Percentiles rank a stretch among this genome's conserved stretches.
Evolutionary conservation across 768 basidiomycete species (phyloP).

Genomic region (Mycena amicta): DNA sequence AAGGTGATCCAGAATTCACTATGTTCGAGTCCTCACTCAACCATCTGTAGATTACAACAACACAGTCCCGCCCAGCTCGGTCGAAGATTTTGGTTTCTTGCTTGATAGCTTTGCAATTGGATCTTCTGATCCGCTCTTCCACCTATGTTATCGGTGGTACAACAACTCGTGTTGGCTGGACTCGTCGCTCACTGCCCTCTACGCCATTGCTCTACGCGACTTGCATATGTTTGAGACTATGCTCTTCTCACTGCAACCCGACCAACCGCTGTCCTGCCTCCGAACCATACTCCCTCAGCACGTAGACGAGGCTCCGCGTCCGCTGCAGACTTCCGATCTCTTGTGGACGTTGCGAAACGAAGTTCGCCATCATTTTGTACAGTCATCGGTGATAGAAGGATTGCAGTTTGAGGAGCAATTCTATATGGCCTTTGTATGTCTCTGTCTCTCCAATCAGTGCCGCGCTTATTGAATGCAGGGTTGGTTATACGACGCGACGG

Average conservation of each 20-base stretch:
- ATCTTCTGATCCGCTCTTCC: not conserved
- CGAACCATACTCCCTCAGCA: not conserved
- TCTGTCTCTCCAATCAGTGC: not conserved
- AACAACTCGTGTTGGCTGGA: constrained; percentile 17
- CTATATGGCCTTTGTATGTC: not conserved
- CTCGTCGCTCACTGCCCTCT: constrained; percentile 6
- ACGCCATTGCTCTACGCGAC: not conserved
- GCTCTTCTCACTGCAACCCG: not conserved
- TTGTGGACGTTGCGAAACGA: not conserved
- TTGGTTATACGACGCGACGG: not conserved
- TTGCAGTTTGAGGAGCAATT: not conserved
- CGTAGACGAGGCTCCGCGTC: not conserved
- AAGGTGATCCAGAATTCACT: too few relatives aligned
- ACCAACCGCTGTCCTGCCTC: not conserved
- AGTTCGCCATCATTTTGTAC: not conserved
- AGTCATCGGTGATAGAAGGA: not conserved
- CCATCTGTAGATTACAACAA: too few relatives aligned
- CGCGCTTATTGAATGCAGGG: not conserved
- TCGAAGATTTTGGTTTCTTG: too few relatives aligned
- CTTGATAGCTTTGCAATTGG: too few relatives aligned
- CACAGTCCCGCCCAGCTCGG: too few relatives aligned
- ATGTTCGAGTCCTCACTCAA: too few relatives aligned
- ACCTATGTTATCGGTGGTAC: constrained; percentile 10
- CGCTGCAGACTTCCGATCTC: not conserved
- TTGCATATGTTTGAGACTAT: not conserved